These are phyloP conservation scores for Collybia mongolica DNA, from an alignment of 768 basidiomycete species.

Conservation along the genomic window DNA sequence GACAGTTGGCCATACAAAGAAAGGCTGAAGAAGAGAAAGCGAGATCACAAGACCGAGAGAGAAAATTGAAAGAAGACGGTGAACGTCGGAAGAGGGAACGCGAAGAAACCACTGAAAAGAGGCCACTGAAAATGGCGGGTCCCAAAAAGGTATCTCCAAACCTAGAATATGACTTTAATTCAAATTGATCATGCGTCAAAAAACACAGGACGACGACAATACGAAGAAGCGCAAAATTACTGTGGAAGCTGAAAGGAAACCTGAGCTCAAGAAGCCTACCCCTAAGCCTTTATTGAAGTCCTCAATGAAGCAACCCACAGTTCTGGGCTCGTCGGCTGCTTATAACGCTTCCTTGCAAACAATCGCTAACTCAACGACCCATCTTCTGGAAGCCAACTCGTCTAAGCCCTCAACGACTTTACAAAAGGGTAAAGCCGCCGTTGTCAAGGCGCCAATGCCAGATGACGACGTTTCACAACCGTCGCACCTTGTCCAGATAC, in stretches of 20 bases:
- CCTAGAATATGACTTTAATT: neutral
- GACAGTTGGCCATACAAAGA: conserved; percentile 66
- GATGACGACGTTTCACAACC: conserved; percentile 61
- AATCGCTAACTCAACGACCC: conserved; percentile 21
- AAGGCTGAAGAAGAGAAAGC: conserved; percentile 80
- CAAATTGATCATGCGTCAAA: conserved; percentile 1
- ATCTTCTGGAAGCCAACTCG: conserved; percentile 34
- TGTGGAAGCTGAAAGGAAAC: conserved; percentile 53
- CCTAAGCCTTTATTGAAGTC: conserved; percentile 54
- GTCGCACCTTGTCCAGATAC: conserved; percentile 59
- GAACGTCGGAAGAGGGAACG: conserved; percentile 82
- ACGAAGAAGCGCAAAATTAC: conserved; percentile 70
- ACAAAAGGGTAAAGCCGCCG: conserved; percentile 48
- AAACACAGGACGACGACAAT: conserved; percentile 60
- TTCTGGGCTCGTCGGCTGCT: conserved; percentile 34
- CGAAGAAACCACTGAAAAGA: conserved; percentile 74
- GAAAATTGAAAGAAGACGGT: conserved; percentile 67
- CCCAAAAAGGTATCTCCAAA: conserved; percentile 50
- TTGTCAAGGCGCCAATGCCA: conserved; percentile 23
- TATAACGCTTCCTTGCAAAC: conserved; percentile 37
- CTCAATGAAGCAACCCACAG: conserved; percentile 36
- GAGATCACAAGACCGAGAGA: conserved; percentile 63
- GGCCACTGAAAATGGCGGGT: conserved; percentile 48
- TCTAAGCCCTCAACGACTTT: conserved; percentile 23
- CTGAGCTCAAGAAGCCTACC: conserved; percentile 53